Conservation (phyloP, 495 filamentous ascomycete species). For the Talaromyces stipitatus region DNA sequence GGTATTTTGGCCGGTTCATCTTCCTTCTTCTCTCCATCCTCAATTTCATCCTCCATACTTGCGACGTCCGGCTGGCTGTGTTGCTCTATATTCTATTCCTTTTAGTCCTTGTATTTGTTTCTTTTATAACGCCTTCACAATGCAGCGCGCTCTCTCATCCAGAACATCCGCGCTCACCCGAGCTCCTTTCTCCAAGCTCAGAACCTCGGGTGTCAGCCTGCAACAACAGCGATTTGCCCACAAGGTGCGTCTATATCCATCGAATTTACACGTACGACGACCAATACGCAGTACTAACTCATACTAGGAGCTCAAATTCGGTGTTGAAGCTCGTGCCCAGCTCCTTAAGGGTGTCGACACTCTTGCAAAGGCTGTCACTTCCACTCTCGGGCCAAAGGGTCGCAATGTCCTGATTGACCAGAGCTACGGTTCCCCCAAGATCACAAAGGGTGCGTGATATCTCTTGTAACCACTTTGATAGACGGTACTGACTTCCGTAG, state of each 20-base stretch:
- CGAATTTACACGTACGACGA: neutral
- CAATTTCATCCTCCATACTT: constrained; percentile 14
- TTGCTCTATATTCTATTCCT: constrained; percentile 10
- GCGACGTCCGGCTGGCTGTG: constrained; percentile 24
- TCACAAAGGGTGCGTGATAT: constrained; percentile 82
- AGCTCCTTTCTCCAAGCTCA: constrained; percentile 29
- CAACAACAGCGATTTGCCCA: constrained; percentile 90
- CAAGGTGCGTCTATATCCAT: constrained; percentile 58
- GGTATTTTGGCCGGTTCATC: constrained; percentile 38
- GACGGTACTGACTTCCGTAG: constrained; percentile 43
- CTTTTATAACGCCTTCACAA: constrained; percentile 35
- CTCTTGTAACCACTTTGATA: neutral
- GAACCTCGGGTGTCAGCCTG: constrained; percentile 49
- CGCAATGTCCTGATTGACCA: constrained; percentile 98
- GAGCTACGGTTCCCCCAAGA: constrained; percentile 95
- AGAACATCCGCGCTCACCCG: constrained; percentile 63
- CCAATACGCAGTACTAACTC: neutral
- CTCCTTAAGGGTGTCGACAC: constrained; percentile 94
- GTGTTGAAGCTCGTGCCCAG: constrained; percentile 83
- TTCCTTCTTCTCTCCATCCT: constrained; percentile 18
- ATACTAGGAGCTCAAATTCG: constrained; percentile 89
- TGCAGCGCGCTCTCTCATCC: constrained; percentile 67
- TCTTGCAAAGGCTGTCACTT: constrained; percentile 90
- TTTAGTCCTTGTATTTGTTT: constrained; percentile 17
- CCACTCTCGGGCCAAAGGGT: constrained; percentile 95